Percentiles rank a stretch among this genome's conserved stretches.
These are phyloP conservation scores for Nemania sp. DNA, from an alignment of 2,329 filamentous ascomycete species.

Conservation along the genomic window DNA sequence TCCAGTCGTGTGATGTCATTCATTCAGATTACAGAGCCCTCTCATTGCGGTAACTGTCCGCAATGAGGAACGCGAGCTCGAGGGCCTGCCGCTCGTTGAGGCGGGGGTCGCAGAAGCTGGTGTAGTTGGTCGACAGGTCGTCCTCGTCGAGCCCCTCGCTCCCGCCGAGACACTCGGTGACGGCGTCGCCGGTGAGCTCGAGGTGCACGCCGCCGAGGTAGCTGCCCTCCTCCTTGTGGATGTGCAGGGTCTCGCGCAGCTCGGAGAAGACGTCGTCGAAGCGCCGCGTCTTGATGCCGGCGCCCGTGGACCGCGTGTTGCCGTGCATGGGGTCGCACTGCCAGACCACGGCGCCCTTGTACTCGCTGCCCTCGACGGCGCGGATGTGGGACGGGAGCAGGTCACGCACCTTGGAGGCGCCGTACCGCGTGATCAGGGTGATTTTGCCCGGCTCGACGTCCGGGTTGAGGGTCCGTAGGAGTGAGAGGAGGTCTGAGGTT, in stretches of 20 bases:
- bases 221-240: constrained; percentile 85
- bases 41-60: constrained; percentile 75
- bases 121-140: constrained; percentile 90
- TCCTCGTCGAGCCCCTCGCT: constrained; percentile 89
- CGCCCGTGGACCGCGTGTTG: constrained; percentile 74
- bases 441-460: constrained; percentile 87
- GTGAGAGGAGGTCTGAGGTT: constrained; percentile 76
- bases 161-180: constrained; percentile 95
- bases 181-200: constrained; percentile 93
- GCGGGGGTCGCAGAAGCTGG: constrained; percentile 93
- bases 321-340: constrained; percentile 99
- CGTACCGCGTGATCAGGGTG: constrained; percentile 95
- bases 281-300: constrained; percentile 89
- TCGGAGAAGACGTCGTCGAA: constrained; percentile 93
- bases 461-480: constrained; percentile 90
- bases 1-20: not conserved
- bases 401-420: constrained; percentile 78
- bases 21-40: constrained; percentile 42
- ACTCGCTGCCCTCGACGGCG: constrained; percentile 84
- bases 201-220: constrained; percentile 95
- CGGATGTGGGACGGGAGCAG: constrained; percentile 88
- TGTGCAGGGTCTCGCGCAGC: constrained; percentile 82
- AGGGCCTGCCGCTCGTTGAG: constrained; percentile 98
- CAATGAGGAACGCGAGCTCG: constrained; percentile 93
- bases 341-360: constrained; percentile 80